Evolutionary conservation across 2,329 filamentous ascomycete species (phyloP).

Genomic region (Bipolaris gigantea): DNA sequence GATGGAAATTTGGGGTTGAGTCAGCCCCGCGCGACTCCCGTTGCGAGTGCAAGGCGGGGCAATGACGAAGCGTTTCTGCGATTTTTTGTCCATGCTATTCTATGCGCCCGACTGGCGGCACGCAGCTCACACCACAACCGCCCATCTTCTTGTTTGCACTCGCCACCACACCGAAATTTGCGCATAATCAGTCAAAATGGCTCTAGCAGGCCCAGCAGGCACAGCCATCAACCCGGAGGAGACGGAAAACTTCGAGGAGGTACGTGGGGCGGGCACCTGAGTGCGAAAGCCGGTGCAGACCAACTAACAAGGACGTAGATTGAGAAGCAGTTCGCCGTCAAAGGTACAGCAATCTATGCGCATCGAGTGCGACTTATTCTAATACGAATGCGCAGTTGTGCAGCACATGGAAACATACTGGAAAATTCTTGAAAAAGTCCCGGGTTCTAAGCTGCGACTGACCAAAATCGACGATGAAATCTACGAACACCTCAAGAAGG

Average conservation of each 20-base stretch:
- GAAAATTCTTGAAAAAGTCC: constrained; percentile 88
- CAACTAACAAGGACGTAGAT: constrained; percentile 62
- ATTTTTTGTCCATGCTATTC: constrained; percentile 22
- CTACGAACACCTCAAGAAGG: constrained; percentile 79
- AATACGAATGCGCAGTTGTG: constrained; percentile 60
- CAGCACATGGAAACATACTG: constrained; percentile 98
- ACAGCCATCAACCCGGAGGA: constrained; percentile 54
- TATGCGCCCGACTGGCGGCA: not conserved
- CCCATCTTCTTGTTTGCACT: not conserved
- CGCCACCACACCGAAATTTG: not conserved
- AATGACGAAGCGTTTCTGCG: constrained; percentile 30
- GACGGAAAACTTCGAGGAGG: constrained; percentile 71
- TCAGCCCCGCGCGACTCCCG: constrained; percentile 35
- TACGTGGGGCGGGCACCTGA: constrained; percentile 45
- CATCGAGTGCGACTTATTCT: constrained; percentile 9
- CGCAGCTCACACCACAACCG: not conserved
- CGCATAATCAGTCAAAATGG: not conserved
- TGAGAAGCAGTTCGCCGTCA: constrained; percentile 99
- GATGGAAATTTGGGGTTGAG: constrained; percentile 38
- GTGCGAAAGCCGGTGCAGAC: constrained; percentile 1
- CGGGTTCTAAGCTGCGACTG: constrained; percentile 83
- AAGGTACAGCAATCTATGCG: constrained; percentile 59
- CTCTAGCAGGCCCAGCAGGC: constrained; percentile 34
- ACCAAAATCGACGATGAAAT: constrained; percentile 97
- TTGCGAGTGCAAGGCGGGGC: constrained; percentile 19